Conservation (phyloP, 768 basidiomycete genomes). For the Sarcodon aspratus region DNA sequence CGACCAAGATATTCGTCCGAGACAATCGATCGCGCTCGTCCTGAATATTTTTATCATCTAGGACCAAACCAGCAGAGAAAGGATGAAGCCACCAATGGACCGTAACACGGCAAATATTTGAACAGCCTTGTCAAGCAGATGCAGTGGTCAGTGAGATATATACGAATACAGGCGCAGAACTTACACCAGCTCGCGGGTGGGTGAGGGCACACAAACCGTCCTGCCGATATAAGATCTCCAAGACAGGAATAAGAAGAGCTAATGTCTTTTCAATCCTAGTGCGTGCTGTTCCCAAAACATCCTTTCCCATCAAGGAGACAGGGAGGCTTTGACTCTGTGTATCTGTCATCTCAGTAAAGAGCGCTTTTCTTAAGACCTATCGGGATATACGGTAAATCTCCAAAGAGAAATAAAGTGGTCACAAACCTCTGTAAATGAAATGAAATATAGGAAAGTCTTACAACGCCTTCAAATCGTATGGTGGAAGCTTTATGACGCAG, state of each 20-base stretch:
- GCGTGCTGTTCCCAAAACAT: conserved; percentile 60
- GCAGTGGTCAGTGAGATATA: too few relatives aligned
- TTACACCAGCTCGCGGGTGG: too few relatives aligned
- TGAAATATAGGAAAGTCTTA: conserved; percentile 75
- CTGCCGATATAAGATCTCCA: conserved; percentile 53
- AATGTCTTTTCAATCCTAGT: conserved; percentile 71
- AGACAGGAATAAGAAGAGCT: conserved; percentile 57
- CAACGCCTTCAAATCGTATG: conserved; percentile 51
- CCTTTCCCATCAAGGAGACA: conserved; percentile 45
- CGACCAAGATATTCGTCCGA: too few relatives aligned
- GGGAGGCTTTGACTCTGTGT: conserved; percentile 56
- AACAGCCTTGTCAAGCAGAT: too few relatives aligned
- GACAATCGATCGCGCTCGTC: too few relatives aligned
- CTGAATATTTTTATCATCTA: too few relatives aligned
- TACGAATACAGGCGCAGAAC: too few relatives aligned
- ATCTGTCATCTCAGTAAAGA: conserved; percentile 81
- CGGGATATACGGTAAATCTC: background rate
- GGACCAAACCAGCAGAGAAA: too few relatives aligned
- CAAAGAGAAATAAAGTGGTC: conserved; percentile 3
- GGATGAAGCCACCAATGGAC: too few relatives aligned
- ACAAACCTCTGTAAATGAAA: conserved; percentile 68
- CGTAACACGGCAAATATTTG: too few relatives aligned
- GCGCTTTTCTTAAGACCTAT: too few relatives aligned
- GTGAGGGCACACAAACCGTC: conserved; percentile 81
- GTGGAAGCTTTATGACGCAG: conserved; percentile 29